Evolutionary conservation across 192 early-diverging fungal genomes (phyloP).

Genomic region (Backusella liffmaniae): DNA sequence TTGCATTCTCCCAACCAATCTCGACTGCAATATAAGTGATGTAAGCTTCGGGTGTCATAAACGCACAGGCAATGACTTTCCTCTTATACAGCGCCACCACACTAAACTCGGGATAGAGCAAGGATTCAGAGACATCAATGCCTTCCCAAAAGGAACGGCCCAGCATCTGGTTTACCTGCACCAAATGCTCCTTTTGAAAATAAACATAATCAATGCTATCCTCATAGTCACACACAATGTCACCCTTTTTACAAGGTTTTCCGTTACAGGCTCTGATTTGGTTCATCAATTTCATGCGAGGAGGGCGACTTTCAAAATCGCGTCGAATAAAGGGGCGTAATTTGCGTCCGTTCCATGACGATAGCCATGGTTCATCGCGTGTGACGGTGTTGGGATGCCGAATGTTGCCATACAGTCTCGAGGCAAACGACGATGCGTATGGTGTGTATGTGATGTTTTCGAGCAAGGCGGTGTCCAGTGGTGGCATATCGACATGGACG

Average conservation of each 20-base stretch:
- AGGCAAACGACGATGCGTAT: conserved; percentile 74
- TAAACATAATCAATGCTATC: conserved; percentile 78
- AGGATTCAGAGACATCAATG: conserved; percentile 84
- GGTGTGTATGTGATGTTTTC: conserved; percentile 51
- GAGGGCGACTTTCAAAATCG: conserved; percentile 55
- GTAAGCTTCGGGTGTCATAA: conserved; percentile 91
- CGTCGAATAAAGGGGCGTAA: conserved; percentile 85
- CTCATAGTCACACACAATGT: not conserved
- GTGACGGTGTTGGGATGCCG: conserved; percentile 56
- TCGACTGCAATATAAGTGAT: conserved; percentile 85
- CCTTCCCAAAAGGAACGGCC: conserved; percentile 84
- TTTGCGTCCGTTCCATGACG: conserved; percentile 70
- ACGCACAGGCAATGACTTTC: conserved; percentile 83
- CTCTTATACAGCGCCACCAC: conserved; percentile 81
- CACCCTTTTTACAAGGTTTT: not conserved
- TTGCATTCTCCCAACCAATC: conserved; percentile 81
- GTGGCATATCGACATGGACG: conserved; percentile 29
- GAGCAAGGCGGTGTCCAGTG: conserved; percentile 1
- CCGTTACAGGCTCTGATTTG: conserved; percentile 35
- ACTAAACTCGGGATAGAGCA: conserved; percentile 81
- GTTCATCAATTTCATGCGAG: conserved; percentile 43
- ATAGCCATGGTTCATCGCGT: conserved; percentile 49
- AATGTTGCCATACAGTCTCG: conserved; percentile 64
- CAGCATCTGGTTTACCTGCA: conserved; percentile 75
- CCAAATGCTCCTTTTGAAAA: conserved; percentile 66